phyloP scores from a whole-genome alignment of 2,329 filamentous ascomycete genomes.

The Venturia effusa region DNA sequence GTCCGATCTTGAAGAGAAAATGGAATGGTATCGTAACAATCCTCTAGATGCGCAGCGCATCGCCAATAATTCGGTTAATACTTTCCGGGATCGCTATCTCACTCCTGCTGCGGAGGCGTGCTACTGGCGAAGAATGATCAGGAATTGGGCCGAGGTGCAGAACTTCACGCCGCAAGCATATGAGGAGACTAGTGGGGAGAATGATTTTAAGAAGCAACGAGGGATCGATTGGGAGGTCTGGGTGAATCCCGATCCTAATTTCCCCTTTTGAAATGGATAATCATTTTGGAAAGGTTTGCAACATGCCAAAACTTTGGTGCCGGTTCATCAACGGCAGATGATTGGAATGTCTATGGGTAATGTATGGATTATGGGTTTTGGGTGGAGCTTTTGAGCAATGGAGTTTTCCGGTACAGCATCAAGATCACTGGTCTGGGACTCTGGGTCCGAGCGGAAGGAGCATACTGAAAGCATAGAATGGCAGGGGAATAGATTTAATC shows the following conservation, averaged over 20 bases:
- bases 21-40: constrained; percentile 33
- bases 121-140: constrained; percentile 41
- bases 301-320: too few species aligned
- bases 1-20: constrained; percentile 25
- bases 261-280: background rate
- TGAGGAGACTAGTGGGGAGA: background rate
- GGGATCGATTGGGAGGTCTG: constrained; percentile 3
- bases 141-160: constrained; percentile 23
- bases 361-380: background rate
- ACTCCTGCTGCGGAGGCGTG: constrained; percentile 45
- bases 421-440: too few species aligned
- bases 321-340: background rate
- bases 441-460: background rate
- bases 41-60: constrained; percentile 35
- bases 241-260: constrained; percentile 6
- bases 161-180: constrained; percentile 18
- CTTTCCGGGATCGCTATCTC: constrained; percentile 42
- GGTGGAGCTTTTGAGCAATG: background rate
- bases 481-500: background rate
- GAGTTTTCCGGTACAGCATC: too few species aligned
- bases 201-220: background rate
- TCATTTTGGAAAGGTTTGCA: too few species aligned
- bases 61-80: constrained; percentile 36
- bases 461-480: background rate
- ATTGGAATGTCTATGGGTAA: background rate